Evolutionary conservation across 192 early-diverging fungal genomes (phyloP), one percentile per base, ranked within the genome.

Genomic region (Coemansia sp.): DNA sequence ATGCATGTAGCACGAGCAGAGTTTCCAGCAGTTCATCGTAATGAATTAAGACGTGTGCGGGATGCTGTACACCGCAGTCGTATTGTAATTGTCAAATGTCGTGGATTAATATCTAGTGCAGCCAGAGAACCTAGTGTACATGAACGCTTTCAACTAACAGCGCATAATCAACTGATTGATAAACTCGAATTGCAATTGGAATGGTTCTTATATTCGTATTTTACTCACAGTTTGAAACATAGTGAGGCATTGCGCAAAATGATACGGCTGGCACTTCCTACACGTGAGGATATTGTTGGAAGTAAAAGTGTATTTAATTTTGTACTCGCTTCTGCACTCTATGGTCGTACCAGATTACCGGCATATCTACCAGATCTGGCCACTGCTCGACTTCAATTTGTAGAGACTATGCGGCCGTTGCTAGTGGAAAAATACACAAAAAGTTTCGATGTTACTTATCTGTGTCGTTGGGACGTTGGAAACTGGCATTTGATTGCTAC

Each of bases 201-300:
- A n/a, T 79, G 76, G 76, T 51, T 70, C 39, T 51, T 79, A 54
- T 79, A 79, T 50, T 73, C 76, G 55, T 74, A 55, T 20, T 79
- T 74, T 39, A 73, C 70, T 4, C 76, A 78, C 51, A 63, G 39
- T 8, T 51, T 29, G 25, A 54, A 22, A 11, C 55, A 22, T 9
- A 51, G 61, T 0, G 32, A 54, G 0, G 54, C 30, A 19, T 58
- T 78, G 51, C 54, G 70, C 21, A 46, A 46, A 2, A 62, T 68
- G 31, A 78, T 78, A 32, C 66, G 76, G 2, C 59, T 54, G 22
- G 61, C 64, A 0, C 51, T 73, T 42, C 51, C 61, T 2, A 70
- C 74, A 72, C 77, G 77, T n/a, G 77, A 79, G 55, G 77, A 79
- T 31, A 74, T 79, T 51, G 33, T 79, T 19, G 77, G 77, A 7